Evolutionary conservation across 2,329 filamentous ascomycete genomes (phyloP).

Genomic region (Fusarium bactridioides): DNA sequence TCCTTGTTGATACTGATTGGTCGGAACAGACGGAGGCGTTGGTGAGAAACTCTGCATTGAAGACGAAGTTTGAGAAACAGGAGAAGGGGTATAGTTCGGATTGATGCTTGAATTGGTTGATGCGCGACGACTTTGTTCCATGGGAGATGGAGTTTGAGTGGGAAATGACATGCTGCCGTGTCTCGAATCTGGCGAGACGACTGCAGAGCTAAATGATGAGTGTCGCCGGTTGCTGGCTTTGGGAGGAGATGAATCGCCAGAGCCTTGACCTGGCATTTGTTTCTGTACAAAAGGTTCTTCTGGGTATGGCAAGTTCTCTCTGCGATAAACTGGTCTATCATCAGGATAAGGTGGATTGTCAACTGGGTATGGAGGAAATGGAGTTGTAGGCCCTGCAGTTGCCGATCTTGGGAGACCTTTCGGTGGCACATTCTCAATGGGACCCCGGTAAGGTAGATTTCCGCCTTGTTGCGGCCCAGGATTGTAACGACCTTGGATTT

Average conservation of each 20-base stretch:
- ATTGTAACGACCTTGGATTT: background rate
- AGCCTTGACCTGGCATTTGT: background rate
- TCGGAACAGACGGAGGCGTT: conserved; percentile 23
- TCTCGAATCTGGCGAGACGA: conserved; percentile 42
- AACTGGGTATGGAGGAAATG: conserved; percentile 25
- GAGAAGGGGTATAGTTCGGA: conserved; percentile 35
- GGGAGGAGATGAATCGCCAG: background rate
- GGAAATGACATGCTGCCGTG: conserved; percentile 40
- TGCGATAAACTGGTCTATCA: background rate
- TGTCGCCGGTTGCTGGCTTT: conserved; percentile 31
- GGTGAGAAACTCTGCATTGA: conserved; percentile 24
- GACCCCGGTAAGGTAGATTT: conserved; percentile 24
- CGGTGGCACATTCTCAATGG: conserved; percentile 19
- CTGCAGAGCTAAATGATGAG: conserved; percentile 36
- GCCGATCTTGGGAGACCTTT: conserved; percentile 26
- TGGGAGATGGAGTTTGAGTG: conserved; percentile 43
- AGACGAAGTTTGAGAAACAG: conserved; percentile 33
- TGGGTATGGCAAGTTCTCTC: conserved; percentile 14
- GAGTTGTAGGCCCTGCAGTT: conserved; percentile 28
- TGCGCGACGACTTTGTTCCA: conserved; percentile 36
- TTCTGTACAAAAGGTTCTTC: conserved; percentile 18
- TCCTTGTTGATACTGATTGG: conserved; percentile 19
- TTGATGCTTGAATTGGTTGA: conserved; percentile 29
- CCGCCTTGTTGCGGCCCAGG: conserved; percentile 1
- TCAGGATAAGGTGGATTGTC: conserved; percentile 26